Percentiles rank a stretch among this genome's conserved stretches.
These are phyloP conservation scores for Cladobotryum mycophilum DNA, from an alignment of 2,329 filamentous ascomycete genomes.

Conservation along the genomic window DNA sequence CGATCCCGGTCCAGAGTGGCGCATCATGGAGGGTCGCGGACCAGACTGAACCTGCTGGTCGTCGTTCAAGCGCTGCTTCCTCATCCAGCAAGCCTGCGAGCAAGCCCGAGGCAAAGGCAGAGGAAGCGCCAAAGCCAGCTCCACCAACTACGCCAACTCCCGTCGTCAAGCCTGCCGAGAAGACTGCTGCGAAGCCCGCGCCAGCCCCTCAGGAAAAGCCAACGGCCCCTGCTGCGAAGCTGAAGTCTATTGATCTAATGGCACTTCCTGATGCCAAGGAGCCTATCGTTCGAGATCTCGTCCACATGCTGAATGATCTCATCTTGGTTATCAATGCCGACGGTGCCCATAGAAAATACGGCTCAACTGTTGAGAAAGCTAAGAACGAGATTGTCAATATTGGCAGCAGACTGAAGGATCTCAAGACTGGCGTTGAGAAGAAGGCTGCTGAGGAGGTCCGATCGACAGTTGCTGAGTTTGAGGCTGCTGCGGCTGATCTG, in stretches of 20 bases:
- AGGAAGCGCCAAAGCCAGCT: slow-evolving; percentile 14
- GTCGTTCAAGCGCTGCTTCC: slow-evolving; percentile 54
- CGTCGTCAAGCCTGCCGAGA: slow-evolving; percentile 27
- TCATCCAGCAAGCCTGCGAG: slow-evolving; percentile 21
- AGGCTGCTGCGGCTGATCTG: slow-evolving; percentile 80
- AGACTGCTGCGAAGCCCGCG: slow-evolving; percentile 18
- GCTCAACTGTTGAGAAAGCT: slow-evolving; percentile 71
- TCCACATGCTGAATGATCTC: slow-evolving; percentile 93
- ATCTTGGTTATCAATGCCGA: slow-evolving; percentile 91
- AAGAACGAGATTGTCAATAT: slow-evolving; percentile 77
- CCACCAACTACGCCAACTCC: slow-evolving; percentile 5
- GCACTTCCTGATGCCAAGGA: slow-evolving; percentile 70
- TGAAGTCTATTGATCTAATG: slow-evolving; percentile 71
- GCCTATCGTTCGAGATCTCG: slow-evolving; percentile 84
- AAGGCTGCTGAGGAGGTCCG: slow-evolving; percentile 70
- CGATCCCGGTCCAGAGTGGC: slow-evolving; percentile 78
- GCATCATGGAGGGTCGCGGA: slow-evolving; percentile 73
- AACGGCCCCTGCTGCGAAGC: slow-evolving; percentile 23
- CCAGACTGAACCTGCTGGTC: slow-evolving; percentile 47
- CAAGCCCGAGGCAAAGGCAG: slow-evolving; percentile 23
- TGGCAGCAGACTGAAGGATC: slow-evolving; percentile 66
- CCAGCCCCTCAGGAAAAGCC: slow-evolving; percentile 20
- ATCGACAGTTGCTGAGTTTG: slow-evolving; percentile 69
- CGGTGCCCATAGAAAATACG: slow-evolving; percentile 69
- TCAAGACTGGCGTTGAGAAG: slow-evolving; percentile 64